phyloP scores from a whole-genome alignment of 805 yeast species.

The Cyberlindnera petersonii region DNA sequence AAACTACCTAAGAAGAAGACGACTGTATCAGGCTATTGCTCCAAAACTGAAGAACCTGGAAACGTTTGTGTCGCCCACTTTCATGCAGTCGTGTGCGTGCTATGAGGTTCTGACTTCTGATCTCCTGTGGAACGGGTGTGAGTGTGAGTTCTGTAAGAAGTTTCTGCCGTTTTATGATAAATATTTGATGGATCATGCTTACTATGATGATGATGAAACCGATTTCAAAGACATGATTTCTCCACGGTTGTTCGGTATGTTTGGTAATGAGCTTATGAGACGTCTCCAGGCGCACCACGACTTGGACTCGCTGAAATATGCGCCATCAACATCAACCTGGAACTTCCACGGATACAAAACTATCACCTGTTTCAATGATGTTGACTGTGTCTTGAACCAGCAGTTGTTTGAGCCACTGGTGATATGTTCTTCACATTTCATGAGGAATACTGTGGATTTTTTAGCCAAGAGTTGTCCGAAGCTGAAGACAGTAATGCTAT shows the following conservation, averaged over 20 bases:
- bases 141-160: slow-evolving; percentile 50
- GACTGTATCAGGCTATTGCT: slow-evolving; percentile 43
- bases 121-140: slow-evolving; percentile 75
- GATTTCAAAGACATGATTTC: slow-evolving; percentile 59
- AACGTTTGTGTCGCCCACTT: slow-evolving; percentile 52
- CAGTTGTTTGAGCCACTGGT: slow-evolving; percentile 39
- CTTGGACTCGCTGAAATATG: slow-evolving; percentile 28
- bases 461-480: slow-evolving; percentile 33
- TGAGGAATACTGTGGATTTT: slow-evolving; percentile 37
- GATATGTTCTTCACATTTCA: slow-evolving; percentile 44
- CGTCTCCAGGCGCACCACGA: slow-evolving; percentile 33
- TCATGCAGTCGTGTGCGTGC: slow-evolving; percentile 56
- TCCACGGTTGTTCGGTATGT: slow-evolving; percentile 50
- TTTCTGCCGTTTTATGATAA: slow-evolving; percentile 52
- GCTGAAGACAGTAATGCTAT: slow-evolving; percentile 32
- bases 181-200: slow-evolving; percentile 60
- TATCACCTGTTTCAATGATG: slow-evolving; percentile 37
- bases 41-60: slow-evolving; percentile 43
- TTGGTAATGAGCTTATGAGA: slow-evolving; percentile 41
- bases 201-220: slow-evolving; percentile 43
- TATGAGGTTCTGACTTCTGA: slow-evolving; percentile 71
- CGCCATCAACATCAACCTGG: slow-evolving; percentile 40
- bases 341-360: slow-evolving; percentile 44
- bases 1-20: slow-evolving; percentile 57
- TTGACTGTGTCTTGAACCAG: slow-evolving; percentile 41